These are phyloP conservation scores for Starmerella etchellsii DNA, from an alignment of 805 yeast species.

Conservation along the genomic window DNA sequence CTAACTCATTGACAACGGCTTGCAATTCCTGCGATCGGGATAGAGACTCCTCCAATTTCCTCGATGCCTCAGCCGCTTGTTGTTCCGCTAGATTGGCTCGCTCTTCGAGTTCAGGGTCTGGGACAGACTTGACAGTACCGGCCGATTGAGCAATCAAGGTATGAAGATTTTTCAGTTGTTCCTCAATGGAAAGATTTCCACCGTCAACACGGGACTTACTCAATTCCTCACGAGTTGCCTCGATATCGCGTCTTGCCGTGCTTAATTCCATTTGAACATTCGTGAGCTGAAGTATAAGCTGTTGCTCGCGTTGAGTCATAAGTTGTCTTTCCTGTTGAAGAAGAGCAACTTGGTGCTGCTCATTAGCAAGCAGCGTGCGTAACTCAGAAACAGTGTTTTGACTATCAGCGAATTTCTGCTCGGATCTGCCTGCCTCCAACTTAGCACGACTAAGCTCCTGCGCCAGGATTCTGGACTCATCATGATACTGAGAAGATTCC, in stretches of 20 bases:
- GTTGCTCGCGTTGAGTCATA: conserved; percentile 4
- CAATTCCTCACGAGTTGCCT: too few species aligned
- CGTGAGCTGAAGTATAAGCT: conserved; percentile 4
- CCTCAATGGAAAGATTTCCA: too few species aligned
- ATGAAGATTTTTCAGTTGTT: too few species aligned
- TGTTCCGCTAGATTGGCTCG: too few species aligned
- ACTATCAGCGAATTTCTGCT: conserved; percentile 1
- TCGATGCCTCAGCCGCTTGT: too few species aligned
- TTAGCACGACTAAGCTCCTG: conserved; percentile 1
- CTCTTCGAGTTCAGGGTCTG: too few species aligned
- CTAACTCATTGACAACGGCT: not conserved
- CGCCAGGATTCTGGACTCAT: conserved; percentile 12
- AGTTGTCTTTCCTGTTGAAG: not conserved
- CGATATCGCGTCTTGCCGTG: too few species aligned
- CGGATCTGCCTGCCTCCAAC: conserved; percentile 2
- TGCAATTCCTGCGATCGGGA: not conserved
- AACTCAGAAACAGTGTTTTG: not conserved
- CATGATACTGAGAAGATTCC: conserved; percentile 22
- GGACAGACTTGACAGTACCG: too few species aligned
- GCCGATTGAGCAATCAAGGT: too few species aligned
- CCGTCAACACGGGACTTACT: too few species aligned
- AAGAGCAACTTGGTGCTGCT: not conserved
- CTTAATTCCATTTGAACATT: too few species aligned
- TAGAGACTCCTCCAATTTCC: not conserved
- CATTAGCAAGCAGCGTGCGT: not conserved